These are phyloP conservation scores for Scopulariopsis brevicaulis DNA, from an alignment of 2,329 filamentous ascomycete species.

Conservation along the genomic window DNA sequence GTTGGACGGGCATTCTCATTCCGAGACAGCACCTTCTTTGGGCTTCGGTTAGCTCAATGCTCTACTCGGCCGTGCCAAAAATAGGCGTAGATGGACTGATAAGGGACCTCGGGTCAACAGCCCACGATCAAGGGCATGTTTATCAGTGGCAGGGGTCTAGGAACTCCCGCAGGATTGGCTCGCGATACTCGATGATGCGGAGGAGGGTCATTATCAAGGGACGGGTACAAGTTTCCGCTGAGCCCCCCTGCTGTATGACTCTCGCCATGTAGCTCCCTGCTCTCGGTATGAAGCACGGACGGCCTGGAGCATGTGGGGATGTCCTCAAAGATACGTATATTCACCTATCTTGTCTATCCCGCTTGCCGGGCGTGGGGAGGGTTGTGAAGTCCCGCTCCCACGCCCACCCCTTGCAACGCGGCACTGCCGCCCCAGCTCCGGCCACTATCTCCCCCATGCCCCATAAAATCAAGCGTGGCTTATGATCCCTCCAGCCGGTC, in stretches of 20 bases:
- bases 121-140: no score
- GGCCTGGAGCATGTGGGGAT: neutral
- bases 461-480: neutral
- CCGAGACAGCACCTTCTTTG: neutral
- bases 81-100: no score
- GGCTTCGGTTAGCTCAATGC: neutral
- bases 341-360: neutral
- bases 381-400: neutral
- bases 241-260: neutral
- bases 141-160: no score
- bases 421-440: slow-evolving; percentile 4
- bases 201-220: neutral
- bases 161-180: neutral
- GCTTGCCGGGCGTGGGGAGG: neutral
- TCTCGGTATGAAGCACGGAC: neutral
- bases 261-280: neutral
- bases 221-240: neutral
- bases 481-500: neutral
- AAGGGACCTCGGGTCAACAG: no score
- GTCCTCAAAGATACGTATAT: neutral
- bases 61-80: no score
- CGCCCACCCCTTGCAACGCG: neutral
- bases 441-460: neutral
- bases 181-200: neutral
- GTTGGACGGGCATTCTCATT: neutral